These are phyloP conservation scores for Spizellomyces punctatus DNA, from an alignment of 192 early-diverging fungal species.

Conservation along the genomic window DNA sequence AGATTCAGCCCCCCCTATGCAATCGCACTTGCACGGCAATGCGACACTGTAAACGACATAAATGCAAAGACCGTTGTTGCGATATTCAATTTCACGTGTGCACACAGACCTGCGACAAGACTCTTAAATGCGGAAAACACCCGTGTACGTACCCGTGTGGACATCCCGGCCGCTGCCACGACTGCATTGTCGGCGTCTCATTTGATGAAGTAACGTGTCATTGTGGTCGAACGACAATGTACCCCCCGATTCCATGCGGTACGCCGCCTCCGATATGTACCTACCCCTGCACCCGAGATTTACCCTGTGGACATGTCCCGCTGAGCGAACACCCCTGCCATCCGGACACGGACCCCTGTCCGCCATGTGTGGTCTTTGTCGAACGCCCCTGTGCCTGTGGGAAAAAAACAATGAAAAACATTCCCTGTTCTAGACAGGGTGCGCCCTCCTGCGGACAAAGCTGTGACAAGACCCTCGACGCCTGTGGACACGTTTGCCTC, in stretches of 20 bases:
- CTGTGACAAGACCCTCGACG: slow-evolving; percentile 59
- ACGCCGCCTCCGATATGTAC: slow-evolving; percentile 74
- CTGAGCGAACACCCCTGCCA: slow-evolving; percentile 83
- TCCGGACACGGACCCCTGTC: slow-evolving; percentile 79
- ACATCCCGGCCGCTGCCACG: slow-evolving; percentile 50
- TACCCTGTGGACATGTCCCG: slow-evolving; percentile 78
- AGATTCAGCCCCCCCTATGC: slow-evolving; percentile 35
- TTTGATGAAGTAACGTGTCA: slow-evolving; percentile 85
- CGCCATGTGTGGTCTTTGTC: slow-evolving; percentile 87
- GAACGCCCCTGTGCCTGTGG: slow-evolving; percentile 70
- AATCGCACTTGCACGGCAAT: slow-evolving; percentile 36
- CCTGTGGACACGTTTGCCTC: slow-evolving; percentile 78
- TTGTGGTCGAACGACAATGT: slow-evolving; percentile 79
- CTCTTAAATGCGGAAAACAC: slow-evolving; percentile 43
- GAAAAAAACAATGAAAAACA: slow-evolving; percentile 71
- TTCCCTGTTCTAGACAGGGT: slow-evolving; percentile 77
- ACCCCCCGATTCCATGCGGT: slow-evolving; percentile 88
- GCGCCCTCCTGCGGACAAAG: slow-evolving; percentile 72
- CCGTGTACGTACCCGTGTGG: slow-evolving; percentile 46
- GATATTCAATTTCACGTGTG: slow-evolving; percentile 41
- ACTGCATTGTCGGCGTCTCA: slow-evolving; percentile 62
- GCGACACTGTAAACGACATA: slow-evolving; percentile 46
- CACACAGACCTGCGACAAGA: slow-evolving; percentile 43
- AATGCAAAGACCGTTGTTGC: slow-evolving; percentile 48
- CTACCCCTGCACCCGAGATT: slow-evolving; percentile 68